Evolutionary conservation across 2,329 filamentous ascomycete genomes (phyloP).

Genomic region (Fusarium nanum): DNA sequence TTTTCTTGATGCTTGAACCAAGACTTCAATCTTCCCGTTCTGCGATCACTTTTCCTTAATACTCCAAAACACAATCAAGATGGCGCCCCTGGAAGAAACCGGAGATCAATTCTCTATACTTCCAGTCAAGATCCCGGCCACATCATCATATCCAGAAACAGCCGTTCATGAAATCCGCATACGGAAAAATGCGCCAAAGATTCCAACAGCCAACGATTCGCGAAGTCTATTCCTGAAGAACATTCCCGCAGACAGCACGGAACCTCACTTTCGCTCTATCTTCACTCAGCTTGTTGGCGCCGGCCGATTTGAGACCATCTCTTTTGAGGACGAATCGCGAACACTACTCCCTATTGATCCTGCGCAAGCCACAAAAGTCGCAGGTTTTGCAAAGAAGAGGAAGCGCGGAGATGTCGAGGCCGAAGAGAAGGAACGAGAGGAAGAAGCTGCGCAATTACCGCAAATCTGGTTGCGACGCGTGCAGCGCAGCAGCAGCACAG

Average conservation of each 20-base stretch:
- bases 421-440: conserved; percentile 64
- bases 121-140: conserved; percentile 72
- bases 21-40: neutral
- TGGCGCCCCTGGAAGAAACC: conserved; percentile 45
- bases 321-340: conserved; percentile 74
- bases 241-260: conserved; percentile 84
- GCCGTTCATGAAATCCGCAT: conserved; percentile 88
- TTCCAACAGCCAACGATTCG: conserved; percentile 76
- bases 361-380: conserved; percentile 58
- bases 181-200: conserved; percentile 82
- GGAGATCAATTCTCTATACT: conserved; percentile 74
- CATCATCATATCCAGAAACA: conserved; percentile 70
- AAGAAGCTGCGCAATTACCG: conserved; percentile 73
- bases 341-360: conserved; percentile 57
- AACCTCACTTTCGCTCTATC: conserved; percentile 78
- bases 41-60: neutral
- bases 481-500: conserved; percentile 79
- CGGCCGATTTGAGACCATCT: conserved; percentile 80
- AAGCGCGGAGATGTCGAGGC: conserved; percentile 63
- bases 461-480: conserved; percentile 78
- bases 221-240: conserved; percentile 94
- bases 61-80: conserved; percentile 24
- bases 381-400: conserved; percentile 55
- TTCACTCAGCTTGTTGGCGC: conserved; percentile 81
- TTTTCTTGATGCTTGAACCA: conserved; percentile 32